These are phyloP conservation scores for Boletus patriciae DNA, from an alignment of 768 basidiomycete species.

Conservation along the genomic window DNA sequence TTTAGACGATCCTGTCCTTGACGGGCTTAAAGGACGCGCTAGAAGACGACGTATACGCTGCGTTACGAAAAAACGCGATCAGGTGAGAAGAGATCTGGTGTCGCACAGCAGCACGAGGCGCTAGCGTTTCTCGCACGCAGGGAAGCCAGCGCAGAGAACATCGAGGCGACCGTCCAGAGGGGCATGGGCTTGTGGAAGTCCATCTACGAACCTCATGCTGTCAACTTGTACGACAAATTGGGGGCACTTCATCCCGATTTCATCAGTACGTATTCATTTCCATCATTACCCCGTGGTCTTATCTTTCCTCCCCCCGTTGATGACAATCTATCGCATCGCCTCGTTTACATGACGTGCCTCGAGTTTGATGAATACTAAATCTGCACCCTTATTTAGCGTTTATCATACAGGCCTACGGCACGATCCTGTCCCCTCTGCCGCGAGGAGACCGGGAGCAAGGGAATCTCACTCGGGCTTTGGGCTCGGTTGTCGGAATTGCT, in stretches of 20 bases:
- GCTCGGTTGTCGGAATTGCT: conserved; percentile 82
- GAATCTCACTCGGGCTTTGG: conserved; percentile 80
- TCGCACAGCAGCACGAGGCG: conserved; percentile 22
- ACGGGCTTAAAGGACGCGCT: conserved; percentile 72
- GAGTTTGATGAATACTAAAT: conserved; percentile 33
- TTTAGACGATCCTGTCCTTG: conserved; percentile 79
- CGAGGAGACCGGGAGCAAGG: conserved; percentile 69
- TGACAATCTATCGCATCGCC: conserved; percentile 33
- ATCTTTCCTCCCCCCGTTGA: conserved; percentile 26
- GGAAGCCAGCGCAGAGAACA: conserved; percentile 58
- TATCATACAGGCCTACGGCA: conserved; percentile 84
- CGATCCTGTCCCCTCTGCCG: conserved; percentile 73
- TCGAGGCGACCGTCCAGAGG: conserved; percentile 66
- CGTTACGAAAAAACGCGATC: conserved; percentile 62
- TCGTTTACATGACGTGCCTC: conserved; percentile 33
- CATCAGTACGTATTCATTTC: conserved; percentile 64
- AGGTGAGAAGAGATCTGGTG: conserved; percentile 48
- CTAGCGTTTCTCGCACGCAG: conserved; percentile 40
- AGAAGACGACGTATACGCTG: conserved; percentile 77
- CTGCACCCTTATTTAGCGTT: conserved; percentile 53
- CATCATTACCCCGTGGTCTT: conserved; percentile 36
- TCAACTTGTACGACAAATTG: conserved; percentile 86
- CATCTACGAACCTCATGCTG: conserved; percentile 87
- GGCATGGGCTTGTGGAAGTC: conserved; percentile 78
- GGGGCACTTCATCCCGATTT: conserved; percentile 91